Conservation (phyloP, 2,329 filamentous ascomycete genomes). For the Phialophora chinensis region DNA sequence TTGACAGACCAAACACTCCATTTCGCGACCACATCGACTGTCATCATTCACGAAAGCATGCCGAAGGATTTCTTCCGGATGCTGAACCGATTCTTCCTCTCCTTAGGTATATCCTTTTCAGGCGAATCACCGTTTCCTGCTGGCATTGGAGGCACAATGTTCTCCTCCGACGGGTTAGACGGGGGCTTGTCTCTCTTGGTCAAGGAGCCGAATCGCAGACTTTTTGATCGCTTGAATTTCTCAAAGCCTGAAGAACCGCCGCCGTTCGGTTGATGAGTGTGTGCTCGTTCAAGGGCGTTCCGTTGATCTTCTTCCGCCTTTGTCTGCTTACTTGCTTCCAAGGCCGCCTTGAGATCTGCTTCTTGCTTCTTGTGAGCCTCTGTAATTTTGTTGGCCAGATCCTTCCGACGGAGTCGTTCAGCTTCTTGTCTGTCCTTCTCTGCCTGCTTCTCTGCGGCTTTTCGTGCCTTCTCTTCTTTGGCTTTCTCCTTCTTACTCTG, state of each 20-base stretch:
- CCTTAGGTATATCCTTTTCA: constrained; percentile 47
- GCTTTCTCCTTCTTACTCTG: constrained; percentile 72
- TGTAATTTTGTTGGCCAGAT: constrained; percentile 62
- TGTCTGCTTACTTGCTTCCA: constrained; percentile 70
- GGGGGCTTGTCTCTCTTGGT: constrained; percentile 36
- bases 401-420: constrained; percentile 59
- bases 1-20: not conserved
- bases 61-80: constrained; percentile 53
- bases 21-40: not conserved
- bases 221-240: constrained; percentile 69
- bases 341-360: constrained; percentile 67
- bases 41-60: constrained; percentile 38
- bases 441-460: constrained; percentile 59
- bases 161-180: constrained; percentile 27
- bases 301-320: constrained; percentile 60
- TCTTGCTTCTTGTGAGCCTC: constrained; percentile 64
- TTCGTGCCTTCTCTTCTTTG: constrained; percentile 64
- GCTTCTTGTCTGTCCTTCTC: constrained; percentile 66
- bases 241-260: constrained; percentile 56
- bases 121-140: constrained; percentile 36
- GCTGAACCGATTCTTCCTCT: constrained; percentile 51
- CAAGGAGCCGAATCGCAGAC: constrained; percentile 37
- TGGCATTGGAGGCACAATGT: constrained; percentile 22
- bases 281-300: constrained; percentile 38
- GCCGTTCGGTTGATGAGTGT: constrained; percentile 26